phyloP scores from a whole-genome alignment of 2,329 filamentous ascomycete species.

The Alternaria hordeiaustralica region DNA sequence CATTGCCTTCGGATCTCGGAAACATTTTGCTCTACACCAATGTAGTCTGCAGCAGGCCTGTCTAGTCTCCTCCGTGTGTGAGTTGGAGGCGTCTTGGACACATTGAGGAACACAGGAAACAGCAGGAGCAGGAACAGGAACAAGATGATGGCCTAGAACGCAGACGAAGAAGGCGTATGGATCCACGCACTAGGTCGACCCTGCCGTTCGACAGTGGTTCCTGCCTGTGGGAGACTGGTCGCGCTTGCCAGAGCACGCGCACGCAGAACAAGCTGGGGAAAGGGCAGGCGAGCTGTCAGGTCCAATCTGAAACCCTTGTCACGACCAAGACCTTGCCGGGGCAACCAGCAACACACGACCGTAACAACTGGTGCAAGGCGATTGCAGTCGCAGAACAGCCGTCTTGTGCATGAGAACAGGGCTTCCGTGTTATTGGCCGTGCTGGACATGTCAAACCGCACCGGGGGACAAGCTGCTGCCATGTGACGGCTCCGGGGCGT shows the following conservation, averaged over 20 bases:
- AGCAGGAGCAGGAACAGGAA: background rate
- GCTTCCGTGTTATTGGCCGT: background rate
- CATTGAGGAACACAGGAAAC: background rate
- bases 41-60: background rate
- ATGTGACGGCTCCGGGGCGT: conserved; percentile 15
- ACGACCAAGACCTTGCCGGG: background rate
- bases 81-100: background rate
- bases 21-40: background rate
- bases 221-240: background rate
- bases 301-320: conserved; percentile 14
- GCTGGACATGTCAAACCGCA: background rate
- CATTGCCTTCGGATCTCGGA: background rate
- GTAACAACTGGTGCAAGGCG: background rate
- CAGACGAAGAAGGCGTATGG: background rate
- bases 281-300: conserved; percentile 11
- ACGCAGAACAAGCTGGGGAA: conserved; percentile 2
- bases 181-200: background rate
- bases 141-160: background rate
- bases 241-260: conserved; percentile 1
- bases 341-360: background rate
- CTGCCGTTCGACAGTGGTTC: background rate
- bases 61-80: background rate
- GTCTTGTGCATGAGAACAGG: background rate
- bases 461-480: background rate
- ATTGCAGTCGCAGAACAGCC: background rate